Conservation (phyloP, 2,329 filamentous ascomycete genomes). For the Cryphonectria japonica region DNA sequence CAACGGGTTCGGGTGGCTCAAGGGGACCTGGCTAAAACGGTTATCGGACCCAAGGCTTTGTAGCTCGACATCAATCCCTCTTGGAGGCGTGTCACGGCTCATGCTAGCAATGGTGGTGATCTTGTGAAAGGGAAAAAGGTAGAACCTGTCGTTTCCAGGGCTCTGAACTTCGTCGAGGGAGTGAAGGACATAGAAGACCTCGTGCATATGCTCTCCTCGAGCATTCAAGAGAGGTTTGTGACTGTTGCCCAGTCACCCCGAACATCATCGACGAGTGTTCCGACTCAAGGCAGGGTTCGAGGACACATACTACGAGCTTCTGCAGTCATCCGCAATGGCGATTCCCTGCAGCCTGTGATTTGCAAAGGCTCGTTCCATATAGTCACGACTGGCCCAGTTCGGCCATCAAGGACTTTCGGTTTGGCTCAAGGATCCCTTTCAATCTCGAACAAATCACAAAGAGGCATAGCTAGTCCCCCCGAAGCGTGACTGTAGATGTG, state of each 20-base stretch:
- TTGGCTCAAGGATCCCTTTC: neutral
- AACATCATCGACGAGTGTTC: neutral
- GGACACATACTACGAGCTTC: neutral
- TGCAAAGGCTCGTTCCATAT: neutral
- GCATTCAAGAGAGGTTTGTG: neutral
- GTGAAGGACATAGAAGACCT: neutral
- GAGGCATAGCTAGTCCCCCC: neutral
- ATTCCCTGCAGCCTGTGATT: neutral
- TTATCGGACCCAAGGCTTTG: neutral
- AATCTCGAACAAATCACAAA: neutral
- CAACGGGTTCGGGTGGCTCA: neutral
- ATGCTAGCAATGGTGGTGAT: neutral
- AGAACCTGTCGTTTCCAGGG: neutral
- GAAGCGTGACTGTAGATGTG: neutral
- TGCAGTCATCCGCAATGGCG: neutral
- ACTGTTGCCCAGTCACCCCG: neutral
- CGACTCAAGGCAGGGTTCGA: neutral
- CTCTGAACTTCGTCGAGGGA: neutral
- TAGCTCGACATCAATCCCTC: neutral
- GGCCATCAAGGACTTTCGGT: neutral
- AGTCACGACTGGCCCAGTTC: neutral
- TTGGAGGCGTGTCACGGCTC: neutral
- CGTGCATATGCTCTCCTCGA: neutral
- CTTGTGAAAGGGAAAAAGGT: neutral
- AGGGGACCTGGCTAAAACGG: neutral